Evolutionary conservation across 805 yeast genomes (phyloP), one percentile per base, ranked within the genome.

Genomic region (Yamadazyma kitorensis): DNA sequence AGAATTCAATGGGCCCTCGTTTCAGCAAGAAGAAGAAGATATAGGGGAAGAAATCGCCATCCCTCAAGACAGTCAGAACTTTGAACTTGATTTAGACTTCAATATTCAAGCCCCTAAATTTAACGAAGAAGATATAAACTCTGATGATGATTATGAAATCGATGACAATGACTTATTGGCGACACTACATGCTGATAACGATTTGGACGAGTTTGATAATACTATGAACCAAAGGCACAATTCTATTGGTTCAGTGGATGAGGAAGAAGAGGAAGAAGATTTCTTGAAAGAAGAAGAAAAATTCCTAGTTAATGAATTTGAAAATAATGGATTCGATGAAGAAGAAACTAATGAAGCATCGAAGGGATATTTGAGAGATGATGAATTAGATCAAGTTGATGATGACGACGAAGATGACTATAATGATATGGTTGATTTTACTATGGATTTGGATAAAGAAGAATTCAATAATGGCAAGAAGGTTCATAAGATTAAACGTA

Each of bases 61-160:
- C 4, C 34, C 30, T 4, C 24, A 33, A 19, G 21, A 27, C 11
- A 26, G 26, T 15, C 41, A 41, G 28, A n/a, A n/a, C n/a, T 22
- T 37, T 19, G 33, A 36, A 30, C 43, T 54, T 29, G 61, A 55
- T 23, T 51, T 57, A 31, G 61, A 58, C 21, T 60, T 58, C 29
- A 61, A 61, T 32, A 45, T 49, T 22, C 62, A 24, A 53, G 80
- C 74, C 3, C 82, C 80, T 11, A 71, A 68, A 41, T 57, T 76
- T 39, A 66, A 68, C 29, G 79, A 73, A 17, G 66, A 62, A 17
- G 74, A 66, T 30, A 46, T 64, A 27, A 61, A 61, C 37, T 75
- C 82, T 0, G 87, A 79, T 37, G 86, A 77, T 8, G 89, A 80
- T 48, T 79, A 80, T 46, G 80, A 74, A 44, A 68, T 74, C 39